Base-by-base conservation (phyloP, 2,329 filamentous ascomycete species). In the Chaetothyriales sp. region DNA sequence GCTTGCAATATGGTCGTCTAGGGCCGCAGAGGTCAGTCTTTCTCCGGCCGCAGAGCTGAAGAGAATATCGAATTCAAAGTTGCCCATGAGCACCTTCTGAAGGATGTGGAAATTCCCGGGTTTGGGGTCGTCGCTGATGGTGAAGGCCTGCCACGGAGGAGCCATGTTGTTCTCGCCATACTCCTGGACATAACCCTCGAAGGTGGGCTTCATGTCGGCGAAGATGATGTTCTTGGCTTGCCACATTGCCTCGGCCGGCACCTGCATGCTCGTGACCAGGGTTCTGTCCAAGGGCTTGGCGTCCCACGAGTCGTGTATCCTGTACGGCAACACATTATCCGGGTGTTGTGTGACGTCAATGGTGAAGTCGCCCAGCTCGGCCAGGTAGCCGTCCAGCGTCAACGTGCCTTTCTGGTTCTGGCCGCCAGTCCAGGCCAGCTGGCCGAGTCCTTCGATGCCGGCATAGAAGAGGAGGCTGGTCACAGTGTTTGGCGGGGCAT, bases 11-110 rank as follows among this genome's bases (percentile, higher is more conserved):
- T 85, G 78, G 49, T 80, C 70, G 1, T 83, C 85, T 15, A 97
- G 68, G 54, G 84, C 80, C 43, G 83, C 77, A 69, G 71, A 75
- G 13, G 75, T 77, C 54, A 81, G 64, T 25, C 70, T 61, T 1
- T 72, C 67, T 2, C 82, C 78, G 18, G 86, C 89, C 13, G 72
- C 81, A 54, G 89, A 94, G 4, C 86, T 88, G 71, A 89, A 95
- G 47, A 97, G 75, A 50, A 97, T 76, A 65, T 97, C 92, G 61
- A 97, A 97, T 72, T 83, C 88, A 63, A 97, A 98, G 1, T 82
- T 68, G 1, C 92, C 90, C 61, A 89, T 79, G 61, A 95, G 97
- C 1, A 89, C 80, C 70, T 95, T 95, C 68, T 98, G 88, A 15
- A 97, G 76, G 43, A 95, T 71, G 58, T 98, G 90, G 13, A 87